Evolutionary conservation across 1,284 basidiomycete species (phyloP), one percentile per base, ranked within the genome.

Genomic region (Cryptococcus sp.): DNA sequence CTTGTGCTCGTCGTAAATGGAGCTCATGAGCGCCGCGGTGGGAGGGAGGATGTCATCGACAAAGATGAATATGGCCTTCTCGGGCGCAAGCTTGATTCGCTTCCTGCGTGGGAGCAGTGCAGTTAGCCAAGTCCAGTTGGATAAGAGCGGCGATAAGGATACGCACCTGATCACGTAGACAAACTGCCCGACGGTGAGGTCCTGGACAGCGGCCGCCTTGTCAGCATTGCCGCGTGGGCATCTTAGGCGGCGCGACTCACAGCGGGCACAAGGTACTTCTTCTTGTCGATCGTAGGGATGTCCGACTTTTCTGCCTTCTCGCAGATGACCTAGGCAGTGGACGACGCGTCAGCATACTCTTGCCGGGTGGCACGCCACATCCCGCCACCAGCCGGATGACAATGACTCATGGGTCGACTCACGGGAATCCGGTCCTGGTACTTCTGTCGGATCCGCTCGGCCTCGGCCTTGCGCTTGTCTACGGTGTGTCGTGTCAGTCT

Each of bases 1-100:
- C 92, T 96, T 96, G 84, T 98, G 95, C 79, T 98, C 96, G 79
- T 98, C 96, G 75, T 98, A 98, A 72, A 99, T 98, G 50, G 92
- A 88, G 73, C 91, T 94, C 96, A 99, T 99, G 51, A 98, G 82
- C 6, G 96, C 95, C 20, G 95, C 95, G 2, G 96, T 98, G 47
- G 96, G 95, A 52, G 96, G 96, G 42, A 99, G 84, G 55, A 98
- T 92, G 77, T 98, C 96, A 70, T 98, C 93, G 49, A 98, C 93
- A 72, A 97, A 98, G 78, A 98, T 96, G 81, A 97, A 98, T 80
- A 98, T 98, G 36, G 96, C 96, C 81, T 98, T 98, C 84, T 99
- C 96, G 16, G 96, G 95, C 37, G 93, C 91, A 56, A 99, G 86
- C 85, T 98, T 98, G 87, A 98, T 98, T 56, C 96, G 90, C 84